Evolutionary conservation across 345 rosid genomes (phyloP), one percentile per base, ranked within the genome.

Genomic region (Leavenworthia alabamica): DNA sequence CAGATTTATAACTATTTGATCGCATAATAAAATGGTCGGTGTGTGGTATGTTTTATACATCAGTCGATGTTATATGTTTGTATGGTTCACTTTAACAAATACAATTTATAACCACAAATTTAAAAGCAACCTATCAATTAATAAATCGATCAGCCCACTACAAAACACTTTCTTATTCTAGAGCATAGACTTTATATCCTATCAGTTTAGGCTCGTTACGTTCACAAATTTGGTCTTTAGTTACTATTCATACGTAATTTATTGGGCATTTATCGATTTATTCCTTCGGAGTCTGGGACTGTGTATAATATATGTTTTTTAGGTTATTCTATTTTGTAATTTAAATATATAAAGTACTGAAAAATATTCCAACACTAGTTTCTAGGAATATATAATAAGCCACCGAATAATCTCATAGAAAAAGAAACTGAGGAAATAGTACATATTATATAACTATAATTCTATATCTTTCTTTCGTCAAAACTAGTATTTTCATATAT

Each of bases 301-400:
- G 16, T 43, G 41, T 47, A 43, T 32, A 11, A 24, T 44, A 16
- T 33, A 23, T 54, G 35, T 11, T 31, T 51, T 28, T 20, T 50
- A 13, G 24, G 19, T n/a, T 1, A 20, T 27, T 28, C 17, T 27
- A 8, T 31, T n/a, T 49, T 50, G 2, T 36, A 9, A 47, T 28
- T 13, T 59, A 56, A 37, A 46, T 47, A 28, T 6, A 27, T 46
- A 19, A 37, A 48, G 10, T 7, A 48, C 26, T 20, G 13, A 50
- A 68, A 50, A 39, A 41, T 41, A 68, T 68, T 68, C 72, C 29
- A 68, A 32, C 31, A 57, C 65, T 1, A 43, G n/a, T n/a, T n/a
- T n/a, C n/a, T n/a, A n/a, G n/a, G n/a, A n/a, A n/a, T n/a, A n/a
- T n/a, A n/a, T n/a, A n/a, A n/a, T n/a, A n/a, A n/a, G n/a, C n/a